Evolutionary conservation across 2,329 filamentous ascomycete species (phyloP).

Genomic region (Alternaria metachromatica): DNA sequence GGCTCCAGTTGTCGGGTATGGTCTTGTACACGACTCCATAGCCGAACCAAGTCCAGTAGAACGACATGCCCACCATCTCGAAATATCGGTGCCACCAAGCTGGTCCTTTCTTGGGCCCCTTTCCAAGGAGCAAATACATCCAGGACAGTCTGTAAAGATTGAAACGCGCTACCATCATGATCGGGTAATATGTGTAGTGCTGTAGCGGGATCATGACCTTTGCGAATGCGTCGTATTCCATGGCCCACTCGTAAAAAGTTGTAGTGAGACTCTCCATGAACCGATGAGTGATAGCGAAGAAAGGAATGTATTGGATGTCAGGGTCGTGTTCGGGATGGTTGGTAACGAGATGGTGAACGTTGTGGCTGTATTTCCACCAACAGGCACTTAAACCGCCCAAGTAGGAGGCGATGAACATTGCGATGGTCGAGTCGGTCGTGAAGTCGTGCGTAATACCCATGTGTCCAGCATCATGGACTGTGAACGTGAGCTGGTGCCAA

Average conservation of each 20-base stretch:
- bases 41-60: constrained; percentile 73
- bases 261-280: constrained; percentile 70
- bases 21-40: constrained; percentile 68
- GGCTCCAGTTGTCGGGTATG: constrained; percentile 64
- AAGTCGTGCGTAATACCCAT: constrained; percentile 97
- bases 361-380: constrained; percentile 98
- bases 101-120: constrained; percentile 64
- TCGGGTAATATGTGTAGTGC: constrained; percentile 71
- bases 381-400: constrained; percentile 87
- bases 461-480: constrained; percentile 92
- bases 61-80: constrained; percentile 67
- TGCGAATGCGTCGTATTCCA: constrained; percentile 68
- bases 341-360: constrained; percentile 95
- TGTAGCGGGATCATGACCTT: constrained; percentile 67
- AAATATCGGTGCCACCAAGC: constrained; percentile 73
- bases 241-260: constrained; percentile 70
- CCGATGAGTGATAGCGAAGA: constrained; percentile 70
- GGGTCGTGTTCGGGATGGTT: constrained; percentile 96
- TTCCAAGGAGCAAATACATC: constrained; percentile 65
- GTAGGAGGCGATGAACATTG: constrained; percentile 89
- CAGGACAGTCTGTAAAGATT: constrained; percentile 74
- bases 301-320: constrained; percentile 79
- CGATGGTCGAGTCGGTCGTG: constrained; percentile 80
- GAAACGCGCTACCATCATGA: constrained; percentile 73
- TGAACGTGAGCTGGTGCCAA: constrained; percentile 96